Percentiles rank a stretch among this genome's conserved stretches.
These are phyloP conservation scores for Pleurotus platypus DNA, from an alignment of 768 basidiomycete genomes.

Conservation along the genomic window DNA sequence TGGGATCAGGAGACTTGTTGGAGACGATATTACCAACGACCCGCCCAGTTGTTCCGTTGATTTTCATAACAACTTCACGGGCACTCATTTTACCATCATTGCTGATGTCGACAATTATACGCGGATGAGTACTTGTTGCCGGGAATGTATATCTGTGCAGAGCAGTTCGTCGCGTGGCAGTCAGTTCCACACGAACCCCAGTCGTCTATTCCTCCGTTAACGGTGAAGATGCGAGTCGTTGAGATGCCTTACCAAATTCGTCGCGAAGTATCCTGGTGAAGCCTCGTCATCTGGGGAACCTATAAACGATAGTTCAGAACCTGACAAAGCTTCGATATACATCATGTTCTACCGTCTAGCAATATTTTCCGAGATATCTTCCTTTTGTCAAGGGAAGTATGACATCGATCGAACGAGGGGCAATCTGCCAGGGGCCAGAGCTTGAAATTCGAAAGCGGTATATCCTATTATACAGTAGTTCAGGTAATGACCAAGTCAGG, in stretches of 20 bases:
- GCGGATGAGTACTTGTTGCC: constrained; percentile 39
- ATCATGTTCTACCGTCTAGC: constrained; percentile 35
- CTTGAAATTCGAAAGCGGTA: constrained; percentile 61
- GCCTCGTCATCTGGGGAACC: constrained; percentile 58
- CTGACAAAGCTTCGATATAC: not conserved
- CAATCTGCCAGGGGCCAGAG: constrained; percentile 52
- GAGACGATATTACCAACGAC: constrained; percentile 22
- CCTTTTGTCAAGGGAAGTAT: constrained; percentile 40
- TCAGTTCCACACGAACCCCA: constrained; percentile 54
- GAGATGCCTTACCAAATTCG: constrained; percentile 36
- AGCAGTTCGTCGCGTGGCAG: constrained; percentile 54
- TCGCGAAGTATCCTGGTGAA: constrained; percentile 64
- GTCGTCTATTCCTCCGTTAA: constrained; percentile 34
- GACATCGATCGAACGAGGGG: constrained; percentile 48
- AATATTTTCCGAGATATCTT: constrained; percentile 43
- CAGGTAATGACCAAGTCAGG: not conserved
- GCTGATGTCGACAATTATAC: constrained; percentile 57
- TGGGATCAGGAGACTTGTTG: not conserved
- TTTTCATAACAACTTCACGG: constrained; percentile 40
- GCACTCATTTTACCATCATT: constrained; percentile 57
- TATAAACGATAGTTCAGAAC: constrained; percentile 13
- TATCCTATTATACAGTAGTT: constrained; percentile 26
- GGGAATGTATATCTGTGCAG: constrained; percentile 60
- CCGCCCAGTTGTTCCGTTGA: constrained; percentile 47
- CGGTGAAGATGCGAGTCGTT: not conserved